Percentiles rank a stretch among this genome's conserved stretches.
Conservation (phyloP, 805 yeast genomes). For the Komagataella populi region DNA sequence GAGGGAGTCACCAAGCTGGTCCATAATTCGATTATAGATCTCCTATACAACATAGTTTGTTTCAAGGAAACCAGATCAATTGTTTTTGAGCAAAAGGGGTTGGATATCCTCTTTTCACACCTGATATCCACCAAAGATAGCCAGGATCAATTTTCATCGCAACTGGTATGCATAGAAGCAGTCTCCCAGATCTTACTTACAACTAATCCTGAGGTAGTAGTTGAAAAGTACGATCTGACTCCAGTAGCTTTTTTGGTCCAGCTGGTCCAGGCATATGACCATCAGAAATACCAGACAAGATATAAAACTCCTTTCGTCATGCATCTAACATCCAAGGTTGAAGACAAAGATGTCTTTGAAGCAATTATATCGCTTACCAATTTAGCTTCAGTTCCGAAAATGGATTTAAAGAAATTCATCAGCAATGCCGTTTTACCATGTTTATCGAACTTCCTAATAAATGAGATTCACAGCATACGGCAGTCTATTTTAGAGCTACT, state of each 20-base stretch:
- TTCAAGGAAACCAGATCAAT: not conserved
- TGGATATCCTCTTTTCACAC: not conserved
- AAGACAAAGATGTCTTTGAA: conserved; percentile 28
- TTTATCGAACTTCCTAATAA: not conserved
- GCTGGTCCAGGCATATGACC: conserved; percentile 25
- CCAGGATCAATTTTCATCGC: not conserved
- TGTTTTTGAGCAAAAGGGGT: not conserved
- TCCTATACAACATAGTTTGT: not conserved
- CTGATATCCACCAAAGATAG: not conserved
- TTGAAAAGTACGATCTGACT: not conserved
- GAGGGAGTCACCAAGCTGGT: not conserved
- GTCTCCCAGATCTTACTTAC: not conserved
- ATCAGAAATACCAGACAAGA: conserved; percentile 8
- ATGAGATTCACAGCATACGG: not conserved
- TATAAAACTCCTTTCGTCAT: not conserved
- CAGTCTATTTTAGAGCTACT: conserved; percentile 30
- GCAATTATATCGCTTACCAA: conserved; percentile 36
- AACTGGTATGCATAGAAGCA: not conserved
- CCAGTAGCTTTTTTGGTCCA: conserved; percentile 35
- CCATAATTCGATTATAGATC: not conserved
- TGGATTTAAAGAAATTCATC: conserved; percentile 14
- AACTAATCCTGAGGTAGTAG: not conserved
- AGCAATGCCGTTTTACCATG: not conserved
- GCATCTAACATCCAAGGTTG: conserved; percentile 8
- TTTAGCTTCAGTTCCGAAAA: conserved; percentile 24